Evolutionary conservation across 176 grass and related monocot species (phyloP).

Genomic region (Rhynchospora breviuscula): DNA sequence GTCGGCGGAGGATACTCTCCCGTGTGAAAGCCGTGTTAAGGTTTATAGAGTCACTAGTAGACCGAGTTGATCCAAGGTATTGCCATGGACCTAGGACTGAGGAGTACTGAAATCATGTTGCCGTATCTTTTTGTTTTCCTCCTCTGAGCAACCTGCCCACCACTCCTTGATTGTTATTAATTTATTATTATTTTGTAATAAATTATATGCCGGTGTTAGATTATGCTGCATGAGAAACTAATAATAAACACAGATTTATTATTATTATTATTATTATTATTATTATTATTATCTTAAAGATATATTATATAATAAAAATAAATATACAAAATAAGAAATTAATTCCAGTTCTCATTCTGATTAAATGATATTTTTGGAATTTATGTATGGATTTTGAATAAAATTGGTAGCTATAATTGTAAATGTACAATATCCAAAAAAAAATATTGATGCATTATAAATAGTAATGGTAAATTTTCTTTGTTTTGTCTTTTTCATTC

Average conservation of each 20-base stretch:
- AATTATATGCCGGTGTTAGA: no score
- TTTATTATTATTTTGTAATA: no score
- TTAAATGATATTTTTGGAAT: background rate
- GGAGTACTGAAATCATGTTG: background rate
- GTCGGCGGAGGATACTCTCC: no score
- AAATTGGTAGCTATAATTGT: background rate
- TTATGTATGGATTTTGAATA: background rate
- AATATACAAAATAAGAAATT: background rate
- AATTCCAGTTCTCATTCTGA: background rate
- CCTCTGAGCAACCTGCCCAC: background rate
- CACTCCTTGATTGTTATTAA: no score
- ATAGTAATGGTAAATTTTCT: no score
- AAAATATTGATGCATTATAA: no score
- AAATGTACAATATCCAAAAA: no score
- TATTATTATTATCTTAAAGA: no score
- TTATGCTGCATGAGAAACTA: background rate
- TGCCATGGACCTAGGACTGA: background rate
- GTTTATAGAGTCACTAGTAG: background rate
- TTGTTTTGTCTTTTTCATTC: no score
- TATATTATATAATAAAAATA: background rate
- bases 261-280: no score
- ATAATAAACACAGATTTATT: background rate
- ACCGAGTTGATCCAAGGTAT: background rate
- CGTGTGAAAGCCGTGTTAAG: background rate
- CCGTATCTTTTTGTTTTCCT: background rate